phyloP scores from a whole-genome alignment of 352 stramenopile species.

The Phytophthora brassicae region DNA sequence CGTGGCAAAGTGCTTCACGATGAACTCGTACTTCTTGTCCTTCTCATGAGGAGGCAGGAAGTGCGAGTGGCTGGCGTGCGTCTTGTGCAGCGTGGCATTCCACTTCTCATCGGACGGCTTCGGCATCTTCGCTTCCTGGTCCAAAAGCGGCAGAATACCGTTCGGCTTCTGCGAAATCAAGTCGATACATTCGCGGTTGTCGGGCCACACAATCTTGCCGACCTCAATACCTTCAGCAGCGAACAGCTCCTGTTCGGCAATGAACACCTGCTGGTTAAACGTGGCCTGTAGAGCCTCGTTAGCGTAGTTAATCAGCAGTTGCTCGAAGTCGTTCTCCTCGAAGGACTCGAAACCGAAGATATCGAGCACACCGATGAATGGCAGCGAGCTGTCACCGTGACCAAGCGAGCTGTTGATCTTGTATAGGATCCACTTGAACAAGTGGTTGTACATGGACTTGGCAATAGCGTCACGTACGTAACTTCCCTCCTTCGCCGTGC shows the following conservation, averaged over 20 bases:
- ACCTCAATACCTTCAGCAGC: slow-evolving; percentile 79
- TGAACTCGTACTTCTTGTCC: slow-evolving; percentile 93
- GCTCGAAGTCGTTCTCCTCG: slow-evolving; percentile 91
- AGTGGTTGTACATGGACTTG: slow-evolving; percentile 92
- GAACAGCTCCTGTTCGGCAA: slow-evolving; percentile 85
- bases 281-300: slow-evolving; percentile 88
- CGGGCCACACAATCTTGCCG: slow-evolving; percentile 79
- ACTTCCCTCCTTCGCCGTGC: slow-evolving; percentile 74
- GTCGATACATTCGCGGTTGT: slow-evolving; percentile 87
- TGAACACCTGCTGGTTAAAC: slow-evolving; percentile 91
- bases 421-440: slow-evolving; percentile 86
- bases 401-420: slow-evolving; percentile 85
- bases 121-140: slow-evolving; percentile 80
- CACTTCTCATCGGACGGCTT: slow-evolving; percentile 87
- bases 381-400: slow-evolving; percentile 64
- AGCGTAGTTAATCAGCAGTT: slow-evolving; percentile 90
- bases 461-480: slow-evolving; percentile 92
- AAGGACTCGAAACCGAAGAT: slow-evolving; percentile 99
- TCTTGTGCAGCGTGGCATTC: slow-evolving; percentile 83
- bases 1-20: slow-evolving; percentile 96
- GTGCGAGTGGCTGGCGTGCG: slow-evolving; percentile 64
- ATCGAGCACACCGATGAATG: slow-evolving; percentile 95
- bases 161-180: slow-evolving; percentile 81
- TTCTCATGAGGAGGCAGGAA: slow-evolving; percentile 83
- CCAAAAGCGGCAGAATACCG: slow-evolving; percentile 76